Base-by-base conservation (phyloP, 768 basidiomycete species). In the Saitozyma sp. region DNA sequence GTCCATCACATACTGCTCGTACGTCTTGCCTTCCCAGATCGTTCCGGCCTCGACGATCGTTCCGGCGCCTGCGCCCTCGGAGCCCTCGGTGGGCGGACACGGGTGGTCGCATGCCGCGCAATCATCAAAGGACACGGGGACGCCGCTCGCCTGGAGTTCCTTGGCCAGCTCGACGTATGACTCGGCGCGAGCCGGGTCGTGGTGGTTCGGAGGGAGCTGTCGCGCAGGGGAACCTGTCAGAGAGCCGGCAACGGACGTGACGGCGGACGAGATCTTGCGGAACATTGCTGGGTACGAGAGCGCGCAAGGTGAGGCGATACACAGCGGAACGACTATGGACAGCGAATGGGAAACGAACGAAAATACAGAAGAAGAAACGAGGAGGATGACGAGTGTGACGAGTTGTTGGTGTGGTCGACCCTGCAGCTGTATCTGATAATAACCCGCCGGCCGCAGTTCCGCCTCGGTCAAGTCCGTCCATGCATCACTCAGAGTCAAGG, bases 51-150 rank as follows among this genome's bases (percentile, higher is more conserved):
- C 77, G n/a, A 61, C 61, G 19, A 77, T 69, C 9, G 69, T 73
- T 17, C 76, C 76, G 13, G 79, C 70, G 7, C 67, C 61, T 29
- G 29, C 29, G 0, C 60, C 65, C 48, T 66, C 69, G n/a, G 64
- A 54, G 17, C 67, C 64, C 38, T 62, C 56, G 37, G 59, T 56
- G 74, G 86, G 83, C 73, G 89, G 87, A 71, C 90, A 92, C 49
- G 89, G 89, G 74, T 89, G 84, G 16, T 86, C 83, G 75, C 92
- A 94, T 37, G 83, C 83, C 58, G 86, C 84, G 81, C 91, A 93
- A 73, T 86, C 86, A 0, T 84, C 86, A 9, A 82, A 79, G 6
- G 87, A 84, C 41, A 90, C 83, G 8, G 91, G 90, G 38, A 92
- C 83, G 41, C 82, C 78, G 3, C 83, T 84, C 8, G 83, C 83